Base-by-base conservation (phyloP, 345 rosid genomes). In the Zanthoxylum bungeanum region DNA sequence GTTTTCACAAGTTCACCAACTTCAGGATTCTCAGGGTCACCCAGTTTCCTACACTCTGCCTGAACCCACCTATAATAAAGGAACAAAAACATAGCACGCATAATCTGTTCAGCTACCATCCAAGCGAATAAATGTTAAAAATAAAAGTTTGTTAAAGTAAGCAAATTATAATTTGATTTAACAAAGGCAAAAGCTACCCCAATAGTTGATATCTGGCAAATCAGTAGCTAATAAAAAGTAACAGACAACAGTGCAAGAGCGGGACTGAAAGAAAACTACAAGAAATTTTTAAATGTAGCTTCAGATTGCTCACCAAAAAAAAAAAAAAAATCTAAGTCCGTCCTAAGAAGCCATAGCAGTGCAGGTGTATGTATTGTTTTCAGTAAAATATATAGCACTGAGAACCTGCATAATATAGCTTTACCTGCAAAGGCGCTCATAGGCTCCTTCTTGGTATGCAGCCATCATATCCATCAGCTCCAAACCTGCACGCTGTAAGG, bases 391-490 rank as follows among this genome's bases (percentile, higher is more conserved):
- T 11, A 61, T 7, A 36, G 46, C 30, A 11, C 2, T 10, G 30
- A 39, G 1, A 21, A 17, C 24, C 37, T 30, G 30, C 39, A 31
- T 17, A 58, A 58, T 34, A 17, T 30, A 58, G 55, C 39, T 25
- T 77, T 75, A 92, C 99, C 99, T 91, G 92, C 99, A 95, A 27
- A 95, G 89, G 42, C 97, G 96, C 75, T 95, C 98, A 79, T 91
- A 95, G 17, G 98, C 99, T 79, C 99, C 99, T 85, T 95, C 99
- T 82, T 92, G 99, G 80, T 91, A 88, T 77, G 89, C 87, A 42
- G 98, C 96, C 99, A 95, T 95, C 93, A 95, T 91, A 84, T 93
- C 97, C 99, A 95, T 95, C 74, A 95, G 83, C 79, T 95, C 99
- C 88, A 95, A 79, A 44, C 99, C 99, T 34, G 99, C 99, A 66